Evolutionary conservation across 192 early-diverging fungal genomes (phyloP).

Genomic region (Coemansia umbellata): DNA sequence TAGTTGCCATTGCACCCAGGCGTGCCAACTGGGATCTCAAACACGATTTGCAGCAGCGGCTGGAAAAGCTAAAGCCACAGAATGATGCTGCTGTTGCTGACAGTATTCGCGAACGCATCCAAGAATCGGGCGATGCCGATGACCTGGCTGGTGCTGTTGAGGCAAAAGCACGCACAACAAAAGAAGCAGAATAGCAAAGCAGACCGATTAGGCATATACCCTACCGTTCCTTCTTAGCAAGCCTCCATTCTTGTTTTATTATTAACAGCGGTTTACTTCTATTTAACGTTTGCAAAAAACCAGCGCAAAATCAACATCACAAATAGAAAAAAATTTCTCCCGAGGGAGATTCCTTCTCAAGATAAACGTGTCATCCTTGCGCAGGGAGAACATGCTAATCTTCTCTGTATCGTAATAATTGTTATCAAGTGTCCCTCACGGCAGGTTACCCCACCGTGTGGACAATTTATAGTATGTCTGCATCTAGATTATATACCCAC

Average conservation of each 20-base stretch:
- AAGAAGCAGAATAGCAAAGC: neutral
- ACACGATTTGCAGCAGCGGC: conserved; percentile 74
- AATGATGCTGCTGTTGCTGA: conserved; percentile 73
- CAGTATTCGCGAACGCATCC: conserved; percentile 61
- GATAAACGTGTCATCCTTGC: conserved; percentile 48
- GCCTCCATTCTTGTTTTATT: too few relatives aligned
- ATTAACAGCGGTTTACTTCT: neutral
- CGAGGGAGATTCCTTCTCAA: conserved; percentile 43
- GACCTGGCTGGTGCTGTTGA: conserved; percentile 24
- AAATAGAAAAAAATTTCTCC: conserved; percentile 29
- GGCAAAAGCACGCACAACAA: conserved; percentile 5
- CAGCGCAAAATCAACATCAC: neutral
- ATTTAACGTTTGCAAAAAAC: too few relatives aligned
- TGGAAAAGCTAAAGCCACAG: conserved; percentile 65
- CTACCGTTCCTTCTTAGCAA: too few relatives aligned
- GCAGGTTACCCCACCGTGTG: conserved; percentile 27
- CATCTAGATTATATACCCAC: conserved; percentile 3
- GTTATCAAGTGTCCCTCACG: conserved; percentile 44
- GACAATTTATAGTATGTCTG: neutral
- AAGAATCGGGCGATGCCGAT: conserved; percentile 5
- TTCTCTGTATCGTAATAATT: conserved; percentile 48
- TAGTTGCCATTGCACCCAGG: conserved; percentile 76
- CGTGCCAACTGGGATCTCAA: conserved; percentile 91
- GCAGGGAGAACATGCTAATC: conserved; percentile 47
- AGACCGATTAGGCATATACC: too few relatives aligned